These are phyloP conservation scores for Paraphysoderma sedebokerense DNA, from an alignment of 371 early-diverging fungal genomes.

Conservation along the genomic window DNA sequence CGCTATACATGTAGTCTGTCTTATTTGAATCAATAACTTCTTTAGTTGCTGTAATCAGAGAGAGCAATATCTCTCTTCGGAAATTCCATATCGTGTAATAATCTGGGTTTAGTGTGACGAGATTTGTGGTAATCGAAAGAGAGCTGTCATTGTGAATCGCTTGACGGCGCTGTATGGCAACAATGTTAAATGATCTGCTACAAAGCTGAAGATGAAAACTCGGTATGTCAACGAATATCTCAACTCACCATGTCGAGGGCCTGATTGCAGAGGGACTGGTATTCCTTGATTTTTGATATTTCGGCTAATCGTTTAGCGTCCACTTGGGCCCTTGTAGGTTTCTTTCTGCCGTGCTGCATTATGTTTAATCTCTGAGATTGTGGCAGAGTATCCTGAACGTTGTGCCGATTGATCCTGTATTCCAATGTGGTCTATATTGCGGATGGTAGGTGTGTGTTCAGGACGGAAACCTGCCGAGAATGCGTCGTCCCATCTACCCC, in stretches of 20 bases:
- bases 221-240: too few species aligned
- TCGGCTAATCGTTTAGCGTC: neutral
- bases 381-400: too few species aligned
- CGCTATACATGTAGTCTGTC: too few species aligned
- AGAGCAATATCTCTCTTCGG: slow-evolving; percentile 43
- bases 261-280: neutral
- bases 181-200: neutral
- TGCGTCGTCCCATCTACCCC: too few species aligned
- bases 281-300: neutral
- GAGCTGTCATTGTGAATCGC: slow-evolving; percentile 7
- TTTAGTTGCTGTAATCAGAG: neutral
- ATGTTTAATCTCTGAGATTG: too few species aligned
- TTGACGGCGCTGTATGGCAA: neutral
- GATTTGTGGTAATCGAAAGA: slow-evolving; percentile 39
- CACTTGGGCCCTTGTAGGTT: neutral
- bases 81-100: slow-evolving; percentile 82
- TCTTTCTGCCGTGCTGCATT: neutral
- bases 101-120: slow-evolving; percentile 70
- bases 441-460: too few species aligned
- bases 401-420: too few species aligned
- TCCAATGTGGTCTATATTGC: too few species aligned
- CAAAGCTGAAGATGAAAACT: too few species aligned
- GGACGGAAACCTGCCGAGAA: too few species aligned
- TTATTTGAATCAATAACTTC: too few species aligned
- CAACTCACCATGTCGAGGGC: neutral